These are phyloP conservation scores for Fusarium sp. DNA, from an alignment of 2,329 filamentous ascomycete species.

Conservation along the genomic window DNA sequence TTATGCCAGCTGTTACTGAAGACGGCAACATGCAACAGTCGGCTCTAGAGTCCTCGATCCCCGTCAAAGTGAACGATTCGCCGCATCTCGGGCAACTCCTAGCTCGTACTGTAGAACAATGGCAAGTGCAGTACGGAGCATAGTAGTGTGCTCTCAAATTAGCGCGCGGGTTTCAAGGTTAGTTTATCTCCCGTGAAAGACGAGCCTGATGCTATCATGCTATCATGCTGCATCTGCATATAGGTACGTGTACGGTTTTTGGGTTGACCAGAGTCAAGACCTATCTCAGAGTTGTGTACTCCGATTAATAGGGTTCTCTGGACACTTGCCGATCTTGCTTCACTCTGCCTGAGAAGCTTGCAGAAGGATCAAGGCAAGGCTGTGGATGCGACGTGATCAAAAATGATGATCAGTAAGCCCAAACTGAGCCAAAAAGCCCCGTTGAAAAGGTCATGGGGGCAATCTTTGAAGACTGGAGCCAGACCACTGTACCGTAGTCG, in stretches of 20 bases:
- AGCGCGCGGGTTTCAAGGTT: conserved; percentile 5
- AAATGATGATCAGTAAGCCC: neutral
- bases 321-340: conserved; percentile 1
- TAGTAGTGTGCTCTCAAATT: neutral
- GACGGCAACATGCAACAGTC: neutral
- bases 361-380: neutral
- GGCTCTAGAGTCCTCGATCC: conserved; percentile 8
- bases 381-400: neutral
- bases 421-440: neutral
- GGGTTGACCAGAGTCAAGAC: neutral
- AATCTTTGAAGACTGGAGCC: neutral
- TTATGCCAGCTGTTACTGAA: neutral
- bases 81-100: conserved; percentile 3
- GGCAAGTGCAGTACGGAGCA: neutral
- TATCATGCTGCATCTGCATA: neutral
- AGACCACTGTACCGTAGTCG: neutral
- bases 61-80: neutral
- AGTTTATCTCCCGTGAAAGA: neutral
- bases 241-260: neutral
- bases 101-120: neutral
- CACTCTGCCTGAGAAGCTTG: neutral
- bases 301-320: neutral
- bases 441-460: neutral
- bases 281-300: neutral
- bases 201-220: neutral